Evolutionary conservation across 2,329 filamentous ascomycete species (phyloP).

Genomic region (Penicillium hordei): DNA sequence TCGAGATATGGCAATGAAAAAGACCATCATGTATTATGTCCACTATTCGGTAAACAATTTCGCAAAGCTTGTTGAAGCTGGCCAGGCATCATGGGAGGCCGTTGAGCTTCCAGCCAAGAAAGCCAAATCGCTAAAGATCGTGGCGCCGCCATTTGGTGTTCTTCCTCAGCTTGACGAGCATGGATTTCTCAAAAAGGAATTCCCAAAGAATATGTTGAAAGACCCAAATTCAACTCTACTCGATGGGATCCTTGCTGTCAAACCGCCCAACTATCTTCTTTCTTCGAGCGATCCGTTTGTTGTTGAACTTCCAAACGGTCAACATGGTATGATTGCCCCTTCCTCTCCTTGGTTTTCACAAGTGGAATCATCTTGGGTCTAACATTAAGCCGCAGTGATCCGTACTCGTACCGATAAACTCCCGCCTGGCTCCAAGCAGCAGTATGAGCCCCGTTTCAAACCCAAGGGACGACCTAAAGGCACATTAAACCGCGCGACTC

Average conservation of each 20-base stretch:
- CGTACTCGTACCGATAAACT: slow-evolving; percentile 10
- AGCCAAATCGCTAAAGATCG: slow-evolving; percentile 30
- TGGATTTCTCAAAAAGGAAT: slow-evolving; percentile 46
- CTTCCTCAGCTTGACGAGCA: slow-evolving; percentile 45
- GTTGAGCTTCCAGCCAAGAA: slow-evolving; percentile 42
- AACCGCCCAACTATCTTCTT: slow-evolving; percentile 35
- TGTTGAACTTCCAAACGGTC: slow-evolving; percentile 30
- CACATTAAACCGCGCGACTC: slow-evolving; percentile 15
- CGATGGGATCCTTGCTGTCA: slow-evolving; percentile 38
- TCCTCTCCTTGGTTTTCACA: background rate
- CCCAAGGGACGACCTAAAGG: slow-evolving; percentile 18
- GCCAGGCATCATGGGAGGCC: slow-evolving; percentile 55
- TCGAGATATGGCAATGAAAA: slow-evolving; percentile 52
- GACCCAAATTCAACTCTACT: slow-evolving; percentile 46
- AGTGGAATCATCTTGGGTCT: slow-evolving; percentile 7
- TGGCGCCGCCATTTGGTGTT: slow-evolving; percentile 33
- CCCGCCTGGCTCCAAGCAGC: slow-evolving; percentile 11
- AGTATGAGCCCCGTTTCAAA: slow-evolving; percentile 4
- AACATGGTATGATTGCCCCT: slow-evolving; percentile 29
- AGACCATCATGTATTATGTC: slow-evolving; percentile 52
- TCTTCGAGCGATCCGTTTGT: slow-evolving; percentile 39
- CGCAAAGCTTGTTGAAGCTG: slow-evolving; percentile 52
- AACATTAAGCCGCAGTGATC: slow-evolving; percentile 8
- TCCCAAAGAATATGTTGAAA: slow-evolving; percentile 38
- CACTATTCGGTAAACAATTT: slow-evolving; percentile 58